These are phyloP conservation scores for Circinella umbellata DNA, from an alignment of 371 early-diverging fungal genomes.

Conservation along the genomic window DNA sequence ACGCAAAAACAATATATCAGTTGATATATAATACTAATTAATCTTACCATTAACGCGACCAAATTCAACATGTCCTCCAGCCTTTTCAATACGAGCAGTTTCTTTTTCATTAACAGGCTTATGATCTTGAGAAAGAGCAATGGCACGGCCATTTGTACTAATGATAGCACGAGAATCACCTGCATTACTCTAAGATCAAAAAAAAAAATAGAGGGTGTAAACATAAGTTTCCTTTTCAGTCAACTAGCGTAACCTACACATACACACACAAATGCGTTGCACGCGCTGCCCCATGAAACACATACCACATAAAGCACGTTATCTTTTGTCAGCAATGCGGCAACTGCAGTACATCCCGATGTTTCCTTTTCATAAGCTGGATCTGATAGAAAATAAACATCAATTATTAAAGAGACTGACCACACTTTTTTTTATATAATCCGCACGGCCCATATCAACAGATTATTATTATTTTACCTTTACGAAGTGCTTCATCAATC, in stretches of 20 bases:
- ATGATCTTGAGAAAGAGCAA: conserved; percentile 90
- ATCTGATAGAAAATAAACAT: conserved; percentile 46
- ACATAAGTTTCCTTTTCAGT: conserved; percentile 13
- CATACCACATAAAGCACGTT: conserved; percentile 52
- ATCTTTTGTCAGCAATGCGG: conserved; percentile 76
- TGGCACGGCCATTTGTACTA: conserved; percentile 71
- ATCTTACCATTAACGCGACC: conserved; percentile 91
- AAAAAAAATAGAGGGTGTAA: not conserved
- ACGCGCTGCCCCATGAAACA: conserved; percentile 11
- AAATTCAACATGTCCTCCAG: conserved; percentile 95
- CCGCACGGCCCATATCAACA: not conserved
- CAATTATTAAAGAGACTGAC: not conserved
- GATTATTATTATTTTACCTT: conserved; percentile 46
- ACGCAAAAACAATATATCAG: too few species aligned
- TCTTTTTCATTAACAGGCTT: conserved; percentile 89
- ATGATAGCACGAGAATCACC: conserved; percentile 95
- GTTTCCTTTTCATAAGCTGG: conserved; percentile 71
- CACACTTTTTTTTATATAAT: not conserved
- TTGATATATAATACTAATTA: not conserved
- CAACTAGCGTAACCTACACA: conserved; percentile 5
- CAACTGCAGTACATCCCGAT: conserved; percentile 96
- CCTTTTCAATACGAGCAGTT: conserved; percentile 77
- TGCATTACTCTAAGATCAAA: conserved; percentile 75
- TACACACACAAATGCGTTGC: not conserved
- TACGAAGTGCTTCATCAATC: conserved; percentile 79